phyloP scores from a whole-genome alignment of 108 stramenopile genomes.

The Schizochytrium sp. region DNA sequence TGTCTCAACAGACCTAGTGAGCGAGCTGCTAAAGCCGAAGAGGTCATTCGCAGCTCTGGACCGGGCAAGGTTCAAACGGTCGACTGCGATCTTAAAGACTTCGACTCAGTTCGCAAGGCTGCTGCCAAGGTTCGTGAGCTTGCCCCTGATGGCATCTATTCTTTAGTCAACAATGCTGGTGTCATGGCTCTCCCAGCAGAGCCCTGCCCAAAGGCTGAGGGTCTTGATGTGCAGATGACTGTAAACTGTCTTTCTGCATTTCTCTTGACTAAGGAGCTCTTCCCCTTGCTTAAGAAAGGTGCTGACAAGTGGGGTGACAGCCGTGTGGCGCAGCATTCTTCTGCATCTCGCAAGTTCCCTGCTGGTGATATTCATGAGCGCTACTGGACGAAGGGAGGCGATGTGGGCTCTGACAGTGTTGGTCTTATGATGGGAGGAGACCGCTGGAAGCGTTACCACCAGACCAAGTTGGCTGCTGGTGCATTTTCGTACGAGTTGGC shows the following conservation, averaged over 20 bases:
- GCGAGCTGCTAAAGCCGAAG: neutral
- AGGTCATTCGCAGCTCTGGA: neutral
- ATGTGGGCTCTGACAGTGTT: conserved; percentile 70
- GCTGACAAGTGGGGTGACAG: conserved; percentile 73
- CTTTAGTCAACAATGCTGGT: conserved; percentile 74
- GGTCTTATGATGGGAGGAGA: conserved; percentile 57
- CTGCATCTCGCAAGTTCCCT: conserved; percentile 61
- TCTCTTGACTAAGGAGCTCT: conserved; percentile 76
- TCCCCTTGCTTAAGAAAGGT: conserved; percentile 73
- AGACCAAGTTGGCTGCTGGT: conserved; percentile 13
- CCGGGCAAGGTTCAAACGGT: neutral
- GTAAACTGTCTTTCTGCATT: conserved; percentile 79
- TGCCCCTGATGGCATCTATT: neutral
- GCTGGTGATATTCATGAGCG: too few species aligned
- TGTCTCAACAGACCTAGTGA: conserved; percentile 7
- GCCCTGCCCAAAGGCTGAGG: conserved; percentile 76
- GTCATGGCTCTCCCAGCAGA: conserved; percentile 72
- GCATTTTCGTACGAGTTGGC: neutral
- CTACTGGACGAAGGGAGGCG: conserved; percentile 75
- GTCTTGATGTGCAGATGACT: conserved; percentile 79
- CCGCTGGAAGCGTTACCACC: conserved; percentile 73
- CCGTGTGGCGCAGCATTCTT: conserved; percentile 74
- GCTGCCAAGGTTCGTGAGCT: neutral
- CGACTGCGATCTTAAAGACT: conserved; percentile 39
- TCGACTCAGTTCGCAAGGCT: neutral